A percentile compares a stretch with the other conserved stretches of the same genome.
phyloP scores from a whole-genome alignment of 495 filamentous ascomycete genomes.

The Xylaria cubensis region DNA sequence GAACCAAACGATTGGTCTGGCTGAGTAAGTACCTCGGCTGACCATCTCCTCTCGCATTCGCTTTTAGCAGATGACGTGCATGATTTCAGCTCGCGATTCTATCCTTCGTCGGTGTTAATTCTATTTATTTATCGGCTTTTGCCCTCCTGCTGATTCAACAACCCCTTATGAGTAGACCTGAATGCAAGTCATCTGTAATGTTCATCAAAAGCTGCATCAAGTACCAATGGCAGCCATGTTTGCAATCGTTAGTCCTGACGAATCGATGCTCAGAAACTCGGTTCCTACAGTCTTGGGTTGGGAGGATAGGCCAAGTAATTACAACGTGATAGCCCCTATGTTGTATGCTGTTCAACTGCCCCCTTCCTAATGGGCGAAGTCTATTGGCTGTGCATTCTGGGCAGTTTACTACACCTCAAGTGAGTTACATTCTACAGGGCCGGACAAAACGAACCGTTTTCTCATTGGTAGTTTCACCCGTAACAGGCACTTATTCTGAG shows the following conservation, averaged over 20 bases:
- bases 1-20: background rate
- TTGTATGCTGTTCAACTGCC: no score
- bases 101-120: no score
- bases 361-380: background rate
- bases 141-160: background rate
- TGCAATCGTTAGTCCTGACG: no score
- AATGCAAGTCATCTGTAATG: background rate
- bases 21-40: no score
- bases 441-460: background rate
- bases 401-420: background rate
- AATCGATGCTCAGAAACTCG: no score
- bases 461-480: background rate
- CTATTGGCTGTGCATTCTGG: background rate
- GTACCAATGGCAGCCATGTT: background rate
- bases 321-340: no score
- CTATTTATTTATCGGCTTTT: no score
- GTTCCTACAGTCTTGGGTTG: no score
- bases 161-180: background rate
- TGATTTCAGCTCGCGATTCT: no score
- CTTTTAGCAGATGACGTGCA: background rate
- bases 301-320: no score
- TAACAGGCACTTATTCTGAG: constrained; percentile 1
- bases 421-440: background rate
- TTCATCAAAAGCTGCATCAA: no score
- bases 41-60: background rate